Percentiles rank a stretch among this genome's conserved stretches.
Conservation (phyloP, 2,329 filamentous ascomycete species). For the Zymoseptoria passerinii region DNA sequence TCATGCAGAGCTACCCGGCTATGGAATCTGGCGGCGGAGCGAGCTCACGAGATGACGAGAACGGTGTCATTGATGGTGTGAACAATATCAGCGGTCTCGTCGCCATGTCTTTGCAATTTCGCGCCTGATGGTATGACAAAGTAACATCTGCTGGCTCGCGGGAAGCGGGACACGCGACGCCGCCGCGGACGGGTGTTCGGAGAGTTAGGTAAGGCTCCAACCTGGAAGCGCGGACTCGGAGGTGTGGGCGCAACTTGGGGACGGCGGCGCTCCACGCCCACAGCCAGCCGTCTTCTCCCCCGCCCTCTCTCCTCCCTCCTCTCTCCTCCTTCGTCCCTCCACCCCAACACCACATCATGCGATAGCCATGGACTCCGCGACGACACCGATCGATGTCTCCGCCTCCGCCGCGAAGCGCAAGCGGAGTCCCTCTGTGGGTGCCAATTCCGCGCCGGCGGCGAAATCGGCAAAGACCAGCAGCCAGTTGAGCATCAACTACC, state of each 20-base stretch:
- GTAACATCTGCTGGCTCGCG: not conserved
- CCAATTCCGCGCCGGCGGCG: slow-evolving; percentile 17
- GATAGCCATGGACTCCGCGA: slow-evolving; percentile 4
- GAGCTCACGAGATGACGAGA: too few relatives aligned
- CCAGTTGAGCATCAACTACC: slow-evolving; percentile 61
- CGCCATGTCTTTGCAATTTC: not conserved
- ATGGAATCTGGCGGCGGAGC: too few relatives aligned
- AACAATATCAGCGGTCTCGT: too few relatives aligned
- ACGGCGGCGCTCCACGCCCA: not conserved
- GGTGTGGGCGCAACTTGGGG: slow-evolving; percentile 1
- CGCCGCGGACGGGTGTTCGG: too few relatives aligned
- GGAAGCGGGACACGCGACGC: not conserved
- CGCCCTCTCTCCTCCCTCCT: slow-evolving; percentile 3
- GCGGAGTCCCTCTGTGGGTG: slow-evolving; percentile 32
- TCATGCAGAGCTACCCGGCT: not conserved
- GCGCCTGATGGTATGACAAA: not conserved
- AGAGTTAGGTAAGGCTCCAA: too few relatives aligned
- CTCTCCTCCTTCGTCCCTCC: not conserved
- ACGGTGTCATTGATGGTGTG: too few relatives aligned
- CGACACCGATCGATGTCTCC: slow-evolving; percentile 2
- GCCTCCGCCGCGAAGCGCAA: slow-evolving; percentile 39
- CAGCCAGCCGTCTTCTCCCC: slow-evolving; percentile 4
- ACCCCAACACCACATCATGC: not conserved
- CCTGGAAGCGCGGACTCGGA: slow-evolving; percentile 1
- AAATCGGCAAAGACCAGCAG: slow-evolving; percentile 43